Evolutionary conservation across 2,329 filamentous ascomycete genomes (phyloP).

Genomic region (Beauveria brongniartii): DNA sequence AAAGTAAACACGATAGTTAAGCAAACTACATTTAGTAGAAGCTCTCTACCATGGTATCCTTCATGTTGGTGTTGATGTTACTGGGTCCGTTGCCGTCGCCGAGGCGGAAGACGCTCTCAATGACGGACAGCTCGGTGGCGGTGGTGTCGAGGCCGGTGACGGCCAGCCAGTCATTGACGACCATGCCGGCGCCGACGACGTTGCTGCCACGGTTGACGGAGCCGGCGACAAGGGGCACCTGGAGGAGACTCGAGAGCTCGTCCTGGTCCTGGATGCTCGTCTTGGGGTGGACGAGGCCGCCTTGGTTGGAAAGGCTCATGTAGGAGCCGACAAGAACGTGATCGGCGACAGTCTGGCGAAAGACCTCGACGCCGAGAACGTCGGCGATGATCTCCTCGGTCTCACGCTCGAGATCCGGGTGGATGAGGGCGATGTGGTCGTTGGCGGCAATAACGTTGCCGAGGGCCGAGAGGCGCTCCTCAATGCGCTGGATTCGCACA

Average conservation of each 20-base stretch:
- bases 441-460: slow-evolving; percentile 96
- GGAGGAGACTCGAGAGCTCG: slow-evolving; percentile 84
- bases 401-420: slow-evolving; percentile 94
- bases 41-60: slow-evolving; percentile 97
- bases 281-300: slow-evolving; percentile 94
- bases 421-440: slow-evolving; percentile 92
- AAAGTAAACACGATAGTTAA: background rate
- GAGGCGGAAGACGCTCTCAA: slow-evolving; percentile 92
- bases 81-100: slow-evolving; percentile 77
- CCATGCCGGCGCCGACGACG: slow-evolving; percentile 72
- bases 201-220: slow-evolving; percentile 87
- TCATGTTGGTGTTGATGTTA: slow-evolving; percentile 75
- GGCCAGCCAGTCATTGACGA: slow-evolving; percentile 79
- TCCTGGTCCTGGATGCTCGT: slow-evolving; percentile 97
- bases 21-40: slow-evolving; percentile 65
- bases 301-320: slow-evolving; percentile 93
- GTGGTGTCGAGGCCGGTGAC: slow-evolving; percentile 91
- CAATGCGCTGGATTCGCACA: slow-evolving; percentile 93
- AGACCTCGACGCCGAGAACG: slow-evolving; percentile 81
- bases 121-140: slow-evolving; percentile 92
- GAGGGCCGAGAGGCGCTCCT: slow-evolving; percentile 89
- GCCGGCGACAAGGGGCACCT: slow-evolving; percentile 92
- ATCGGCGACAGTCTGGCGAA: slow-evolving; percentile 90
- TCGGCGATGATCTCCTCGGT: slow-evolving; percentile 98
- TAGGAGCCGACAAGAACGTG: slow-evolving; percentile 95